A percentile compares a stretch with the other conserved stretches of the same genome.
phyloP scores from a whole-genome alignment of 1,284 basidiomycete species.

The Cerioporus squamosus region DNA sequence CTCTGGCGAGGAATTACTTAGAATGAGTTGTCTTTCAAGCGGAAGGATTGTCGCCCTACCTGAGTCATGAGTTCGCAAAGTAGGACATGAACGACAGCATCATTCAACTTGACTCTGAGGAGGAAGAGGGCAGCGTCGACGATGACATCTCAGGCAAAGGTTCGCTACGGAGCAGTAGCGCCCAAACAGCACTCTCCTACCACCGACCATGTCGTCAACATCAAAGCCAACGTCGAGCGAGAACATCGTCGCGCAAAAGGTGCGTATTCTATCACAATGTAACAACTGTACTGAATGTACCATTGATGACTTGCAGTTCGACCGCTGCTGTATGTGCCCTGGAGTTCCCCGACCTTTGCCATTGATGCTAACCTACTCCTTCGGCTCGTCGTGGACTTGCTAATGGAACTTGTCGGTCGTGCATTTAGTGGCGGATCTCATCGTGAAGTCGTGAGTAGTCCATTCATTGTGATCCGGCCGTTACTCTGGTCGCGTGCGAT shows the following conservation, averaged over 20 bases:
- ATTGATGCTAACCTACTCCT: constrained; percentile 1
- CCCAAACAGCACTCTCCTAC: constrained; percentile 17
- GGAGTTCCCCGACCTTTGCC: neutral
- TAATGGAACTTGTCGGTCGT: constrained; percentile 7
- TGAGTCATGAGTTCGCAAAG: no score
- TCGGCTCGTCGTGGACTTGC: neutral
- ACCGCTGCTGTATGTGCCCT: constrained; percentile 81
- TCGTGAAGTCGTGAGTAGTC: constrained; percentile 75
- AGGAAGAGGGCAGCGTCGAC: no score
- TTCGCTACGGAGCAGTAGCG: constrained; percentile 1
- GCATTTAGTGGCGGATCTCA: constrained; percentile 70
- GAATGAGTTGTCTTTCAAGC: no score
- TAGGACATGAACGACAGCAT: no score
- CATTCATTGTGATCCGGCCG: constrained; percentile 19
- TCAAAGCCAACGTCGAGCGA: constrained; percentile 78
- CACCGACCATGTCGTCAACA: constrained; percentile 48
- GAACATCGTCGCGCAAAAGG: constrained; percentile 87
- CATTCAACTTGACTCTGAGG: no score
- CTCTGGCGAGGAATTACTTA: no score
- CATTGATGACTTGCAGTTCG: constrained; percentile 61
- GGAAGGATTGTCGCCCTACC: no score
- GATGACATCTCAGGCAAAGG: no score
- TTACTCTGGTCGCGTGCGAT: neutral
- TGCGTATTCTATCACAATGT: constrained; percentile 35
- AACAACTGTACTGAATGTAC: neutral